phyloP scores from a whole-genome alignment of 2,329 filamentous ascomycete species.

The Thielaviopsis populi region DNA sequence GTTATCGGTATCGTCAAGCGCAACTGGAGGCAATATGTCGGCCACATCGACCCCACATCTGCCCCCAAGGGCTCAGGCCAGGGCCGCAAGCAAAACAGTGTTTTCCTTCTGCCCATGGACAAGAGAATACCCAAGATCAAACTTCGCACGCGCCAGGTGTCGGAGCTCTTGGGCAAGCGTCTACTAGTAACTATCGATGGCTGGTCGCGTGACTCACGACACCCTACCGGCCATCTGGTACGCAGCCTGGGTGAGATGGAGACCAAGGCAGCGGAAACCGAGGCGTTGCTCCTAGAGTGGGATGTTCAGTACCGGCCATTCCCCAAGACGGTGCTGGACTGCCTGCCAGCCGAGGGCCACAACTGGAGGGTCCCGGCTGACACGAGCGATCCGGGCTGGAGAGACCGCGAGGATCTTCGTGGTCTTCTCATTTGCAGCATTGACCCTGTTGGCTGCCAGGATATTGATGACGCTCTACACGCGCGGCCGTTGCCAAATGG shows the following conservation, averaged over 20 bases:
- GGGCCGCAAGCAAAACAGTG: conserved; percentile 73
- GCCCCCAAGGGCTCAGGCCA: conserved; percentile 58
- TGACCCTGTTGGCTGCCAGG: conserved; percentile 87
- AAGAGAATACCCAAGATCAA: conserved; percentile 95
- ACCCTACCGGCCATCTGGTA: conserved; percentile 87
- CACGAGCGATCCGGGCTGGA: conserved; percentile 73
- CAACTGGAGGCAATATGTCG: conserved; percentile 97
- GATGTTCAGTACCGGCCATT: conserved; percentile 97
- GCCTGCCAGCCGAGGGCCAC: conserved; percentile 78
- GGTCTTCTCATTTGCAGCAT: conserved; percentile 90
- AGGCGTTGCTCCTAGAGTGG: conserved; percentile 84
- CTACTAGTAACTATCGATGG: conserved; percentile 86
- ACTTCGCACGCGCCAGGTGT: conserved; percentile 77
- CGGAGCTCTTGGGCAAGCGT: conserved; percentile 77
- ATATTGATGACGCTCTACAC: conserved; percentile 95
- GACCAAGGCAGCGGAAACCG: conserved; percentile 94
- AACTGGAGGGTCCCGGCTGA: conserved; percentile 82
- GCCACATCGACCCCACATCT: conserved; percentile 80
- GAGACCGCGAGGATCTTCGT: conserved; percentile 66
- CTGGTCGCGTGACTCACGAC: conserved; percentile 86
- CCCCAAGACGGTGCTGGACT: conserved; percentile 88
- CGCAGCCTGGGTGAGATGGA: conserved; percentile 85
- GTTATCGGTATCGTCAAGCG: conserved; percentile 87
- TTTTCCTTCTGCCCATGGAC: conserved; percentile 96
- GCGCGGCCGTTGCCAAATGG: conserved; percentile 74